These are phyloP conservation scores for Aspergillus brunneoviolaceus DNA, from an alignment of 2,329 filamentous ascomycete genomes.

Conservation along the genomic window DNA sequence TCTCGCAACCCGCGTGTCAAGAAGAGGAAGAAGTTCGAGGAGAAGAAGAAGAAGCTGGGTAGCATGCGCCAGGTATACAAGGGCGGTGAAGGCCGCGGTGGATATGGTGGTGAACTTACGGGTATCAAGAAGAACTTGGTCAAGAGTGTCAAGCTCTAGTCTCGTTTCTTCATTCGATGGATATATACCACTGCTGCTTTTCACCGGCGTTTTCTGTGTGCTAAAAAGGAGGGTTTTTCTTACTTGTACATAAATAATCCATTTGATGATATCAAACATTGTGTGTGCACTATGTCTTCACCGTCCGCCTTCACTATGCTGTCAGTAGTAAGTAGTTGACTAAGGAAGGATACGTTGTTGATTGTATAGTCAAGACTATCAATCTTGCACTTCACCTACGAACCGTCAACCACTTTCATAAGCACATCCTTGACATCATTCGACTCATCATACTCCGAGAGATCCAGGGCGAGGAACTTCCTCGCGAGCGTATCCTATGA, in stretches of 20 bases:
- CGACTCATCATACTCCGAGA: conserved; percentile 7
- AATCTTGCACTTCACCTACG: not conserved
- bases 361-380: not conserved
- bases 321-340: no score
- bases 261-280: conserved; percentile 16
- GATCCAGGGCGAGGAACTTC: conserved; percentile 16
- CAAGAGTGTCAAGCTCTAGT: conserved; percentile 86
- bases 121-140: conserved; percentile 94
- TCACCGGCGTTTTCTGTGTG: conserved; percentile 20
- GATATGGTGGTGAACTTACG: conserved; percentile 87
- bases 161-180: conserved; percentile 10
- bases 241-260: conserved; percentile 27
- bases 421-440: conserved; percentile 9
- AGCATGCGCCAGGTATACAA: conserved; percentile 85
- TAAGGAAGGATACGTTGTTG: no score
- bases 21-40: conserved; percentile 94
- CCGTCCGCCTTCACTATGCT: no score
- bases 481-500: conserved; percentile 20
- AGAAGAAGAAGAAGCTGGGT: conserved; percentile 95
- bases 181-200: conserved; percentile 9
- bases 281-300: not conserved
- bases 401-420: conserved; percentile 8
- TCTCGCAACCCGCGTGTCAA: conserved; percentile 93
- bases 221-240: conserved; percentile 18
- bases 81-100: conserved; percentile 77